A percentile compares a stretch with the other conserved stretches of the same genome.
Conservation (phyloP, 164 flowering plant genomes). For the Sedum album region DNA sequence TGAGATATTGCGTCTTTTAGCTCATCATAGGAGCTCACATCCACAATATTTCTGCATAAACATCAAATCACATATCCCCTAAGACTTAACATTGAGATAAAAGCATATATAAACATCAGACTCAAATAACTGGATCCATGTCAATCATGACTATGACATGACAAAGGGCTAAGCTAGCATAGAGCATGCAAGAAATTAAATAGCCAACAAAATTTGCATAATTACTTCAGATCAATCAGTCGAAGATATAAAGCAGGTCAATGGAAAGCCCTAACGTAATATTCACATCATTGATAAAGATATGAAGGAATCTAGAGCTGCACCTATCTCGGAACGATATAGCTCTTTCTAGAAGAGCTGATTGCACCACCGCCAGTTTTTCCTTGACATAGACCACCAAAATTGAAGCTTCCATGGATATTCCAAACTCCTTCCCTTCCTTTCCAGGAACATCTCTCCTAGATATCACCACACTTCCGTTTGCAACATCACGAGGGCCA, state of each 20-base stretch:
- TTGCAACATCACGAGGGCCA: conserved; percentile 94
- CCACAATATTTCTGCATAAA: conserved; percentile 69
- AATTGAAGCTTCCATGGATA: conserved; percentile 65
- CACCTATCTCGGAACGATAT: conserved; percentile 74
- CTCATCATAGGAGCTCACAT: conserved; percentile 76
- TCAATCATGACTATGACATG: background rate
- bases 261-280: background rate
- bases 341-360: conserved; percentile 64
- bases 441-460: conserved; percentile 95
- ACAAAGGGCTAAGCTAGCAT: background rate
- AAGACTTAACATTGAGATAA: too few species aligned
- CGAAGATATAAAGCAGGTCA: too few species aligned
- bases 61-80: background rate
- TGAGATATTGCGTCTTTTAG: conserved; percentile 66
- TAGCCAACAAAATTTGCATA: background rate
- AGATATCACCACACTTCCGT: conserved; percentile 70
- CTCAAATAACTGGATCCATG: background rate
- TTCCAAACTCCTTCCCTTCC: conserved; percentile 84
- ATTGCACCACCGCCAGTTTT: conserved; percentile 73
- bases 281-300: conserved; percentile 1
- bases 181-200: background rate
- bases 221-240: background rate
- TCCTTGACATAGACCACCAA: conserved; percentile 55
- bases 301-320: too few species aligned
- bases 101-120: background rate